Base-by-base conservation (phyloP, 371 early-diverging fungal species). In the Mucor irregularis region DNA sequence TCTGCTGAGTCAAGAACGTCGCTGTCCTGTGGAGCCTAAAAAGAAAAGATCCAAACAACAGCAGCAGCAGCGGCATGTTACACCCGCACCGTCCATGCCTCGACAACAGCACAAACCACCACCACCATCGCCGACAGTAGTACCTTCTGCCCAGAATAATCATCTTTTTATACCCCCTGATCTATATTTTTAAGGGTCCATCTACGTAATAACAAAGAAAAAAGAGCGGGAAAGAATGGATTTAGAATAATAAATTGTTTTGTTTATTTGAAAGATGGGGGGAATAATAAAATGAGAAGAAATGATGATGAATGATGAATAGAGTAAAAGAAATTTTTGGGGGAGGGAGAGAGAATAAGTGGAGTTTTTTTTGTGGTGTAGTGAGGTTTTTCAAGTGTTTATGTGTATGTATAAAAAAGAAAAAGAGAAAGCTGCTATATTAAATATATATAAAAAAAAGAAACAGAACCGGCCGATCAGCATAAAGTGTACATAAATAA, bases 81-180 rank as follows among this genome's bases (percentile, higher is more conserved):
- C 22, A 34, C 17, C 3, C 35, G 0, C 30, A 37, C 3, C 7
- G 2, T 13, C 26, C 9, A 14, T 24, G 19, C 19, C 10, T 16
- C 30, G n/a, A 1, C 39, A 14, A 16, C n/a, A 26, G 30, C 19
- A 14, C 35, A 43, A 11, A 9, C 3, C 26, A 22, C 22, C 35
- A 28, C 17, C 33, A 7, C 10, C 29, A 25, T 24, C 16, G 43
- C 16, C 35, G 25, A 21, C 35, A 5, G 9, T 10, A 16, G 8
- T 47, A 25, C 35, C 25, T 33, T 44, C n/a, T n/a, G 39, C 11
- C 11, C 10, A 38, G 4, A 33, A n/a, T n/a, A n/a, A n/a, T n/a
- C 40, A 31, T 3, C 53, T 49, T 43, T 73, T 70, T 52, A 67
- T 62, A 35, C 74, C 74, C 13, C 74, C 74, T 19, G 71, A 73